phyloP scores from a whole-genome alignment of 306 rosid genomes.

The Dicorynia guianensis region DNA sequence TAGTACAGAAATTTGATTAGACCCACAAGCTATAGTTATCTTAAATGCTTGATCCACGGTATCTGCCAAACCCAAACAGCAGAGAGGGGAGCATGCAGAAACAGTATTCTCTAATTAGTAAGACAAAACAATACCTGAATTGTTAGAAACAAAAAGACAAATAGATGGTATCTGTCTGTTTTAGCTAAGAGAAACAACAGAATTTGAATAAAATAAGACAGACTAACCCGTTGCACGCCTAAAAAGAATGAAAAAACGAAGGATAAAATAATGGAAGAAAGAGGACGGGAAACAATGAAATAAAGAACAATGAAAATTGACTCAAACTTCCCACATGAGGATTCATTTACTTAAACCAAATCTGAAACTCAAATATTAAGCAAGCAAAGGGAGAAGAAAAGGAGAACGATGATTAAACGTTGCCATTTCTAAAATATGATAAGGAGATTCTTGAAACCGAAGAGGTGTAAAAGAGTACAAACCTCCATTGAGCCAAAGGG shows the following conservation, averaged over 20 bases:
- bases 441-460: not conserved
- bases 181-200: not conserved
- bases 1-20: not conserved
- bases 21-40: not conserved
- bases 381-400: not conserved
- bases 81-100: not conserved
- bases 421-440: not conserved
- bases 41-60: slow-evolving; percentile 34
- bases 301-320: not conserved
- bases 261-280: too few species aligned
- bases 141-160: slow-evolving; percentile 31
- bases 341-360: not conserved
- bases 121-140: slow-evolving; percentile 10
- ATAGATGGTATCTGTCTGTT: slow-evolving; percentile 10
- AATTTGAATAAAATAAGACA: slow-evolving; percentile 2
- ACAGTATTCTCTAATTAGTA: slow-evolving; percentile 2
- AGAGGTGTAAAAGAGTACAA: slow-evolving; percentile 2
- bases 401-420: not conserved
- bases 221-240: slow-evolving; percentile 17
- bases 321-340: not conserved
- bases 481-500: slow-evolving; percentile 98
- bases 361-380: not conserved
- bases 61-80: not conserved
- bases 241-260: slow-evolving; percentile 18
- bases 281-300: not conserved